These are phyloP conservation scores for Thalassiosira pacifica DNA, from an alignment of 352 stramenopile genomes.

Conservation along the genomic window DNA sequence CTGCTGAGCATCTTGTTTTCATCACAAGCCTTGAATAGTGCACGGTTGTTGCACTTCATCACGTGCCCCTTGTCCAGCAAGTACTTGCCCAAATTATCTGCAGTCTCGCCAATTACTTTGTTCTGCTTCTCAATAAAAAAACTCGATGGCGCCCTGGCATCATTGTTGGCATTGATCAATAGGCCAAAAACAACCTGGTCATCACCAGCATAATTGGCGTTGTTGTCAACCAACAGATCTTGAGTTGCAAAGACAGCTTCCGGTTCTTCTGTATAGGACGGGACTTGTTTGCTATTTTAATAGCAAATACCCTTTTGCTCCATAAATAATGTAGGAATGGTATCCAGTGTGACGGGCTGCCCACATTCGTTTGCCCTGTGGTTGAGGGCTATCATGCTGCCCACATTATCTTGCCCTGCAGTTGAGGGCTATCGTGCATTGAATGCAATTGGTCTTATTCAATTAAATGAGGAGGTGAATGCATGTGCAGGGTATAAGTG, in stretches of 20 bases:
- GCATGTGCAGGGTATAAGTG: no score
- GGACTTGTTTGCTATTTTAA: constrained; percentile 10
- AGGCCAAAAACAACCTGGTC: constrained; percentile 25
- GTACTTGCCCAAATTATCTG: constrained; percentile 7
- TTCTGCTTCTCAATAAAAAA: constrained; percentile 30
- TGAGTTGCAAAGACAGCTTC: constrained; percentile 1
- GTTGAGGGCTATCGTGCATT: background rate
- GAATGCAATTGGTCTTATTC: background rate
- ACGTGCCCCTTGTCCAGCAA: constrained; percentile 20
- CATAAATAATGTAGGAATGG: background rate
- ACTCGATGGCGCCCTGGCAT: background rate
- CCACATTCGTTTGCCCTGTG: background rate
- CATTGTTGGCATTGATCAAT: constrained; percentile 17
- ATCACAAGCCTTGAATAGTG: constrained; percentile 10
- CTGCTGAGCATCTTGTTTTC: constrained; percentile 12
- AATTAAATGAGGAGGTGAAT: no score
- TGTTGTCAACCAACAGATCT: constrained; percentile 24
- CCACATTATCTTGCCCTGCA: no score
- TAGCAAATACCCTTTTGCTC: constrained; percentile 38
- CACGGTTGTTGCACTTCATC: constrained; percentile 26
- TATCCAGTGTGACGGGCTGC: background rate
- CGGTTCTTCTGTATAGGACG: constrained; percentile 14
- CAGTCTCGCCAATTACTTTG: constrained; percentile 20
- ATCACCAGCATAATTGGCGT: constrained; percentile 26
- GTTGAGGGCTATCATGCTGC: no score